Conservation (phyloP, 768 basidiomycete species). For the Hygrophorus pudorinus region DNA sequence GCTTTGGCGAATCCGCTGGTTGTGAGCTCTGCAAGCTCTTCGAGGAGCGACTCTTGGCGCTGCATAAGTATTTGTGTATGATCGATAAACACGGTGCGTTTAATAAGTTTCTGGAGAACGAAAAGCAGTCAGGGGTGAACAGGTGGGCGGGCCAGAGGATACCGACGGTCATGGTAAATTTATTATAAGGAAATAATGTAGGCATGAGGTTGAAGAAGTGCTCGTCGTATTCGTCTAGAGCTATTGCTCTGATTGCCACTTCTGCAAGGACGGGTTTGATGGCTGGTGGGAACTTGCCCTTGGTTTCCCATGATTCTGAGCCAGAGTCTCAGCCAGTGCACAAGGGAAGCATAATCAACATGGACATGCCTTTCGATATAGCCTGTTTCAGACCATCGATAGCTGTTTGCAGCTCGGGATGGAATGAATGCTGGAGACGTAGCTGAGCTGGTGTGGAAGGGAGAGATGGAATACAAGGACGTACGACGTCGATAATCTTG, state of each 20-base stretch:
- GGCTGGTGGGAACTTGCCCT: conserved; percentile 81
- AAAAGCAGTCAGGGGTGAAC: not conserved
- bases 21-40: conserved; percentile 51
- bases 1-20: conserved; percentile 59
- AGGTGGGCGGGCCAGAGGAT: not conserved
- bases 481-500: conserved; percentile 57
- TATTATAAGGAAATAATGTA: conserved; percentile 84
- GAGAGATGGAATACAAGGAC: conserved; percentile 12
- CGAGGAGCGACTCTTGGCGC: conserved; percentile 60
- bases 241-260: conserved; percentile 69
- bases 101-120: conserved; percentile 68
- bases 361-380: conserved; percentile 46
- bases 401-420: conserved; percentile 53
- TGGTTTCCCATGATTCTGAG: conserved; percentile 65
- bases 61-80: conserved; percentile 58
- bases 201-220: conserved; percentile 89
- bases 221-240: conserved; percentile 84
- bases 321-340: not conserved
- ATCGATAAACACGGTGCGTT: conserved; percentile 73
- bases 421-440: conserved; percentile 47
- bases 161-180: conserved; percentile 83
- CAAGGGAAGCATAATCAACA: not conserved
- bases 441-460: not conserved
- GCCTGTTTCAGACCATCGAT: conserved; percentile 51
- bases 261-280: conserved; percentile 66